Evolutionary conservation across 2,329 filamentous ascomycete genomes (phyloP), one percentile per base, ranked within the genome.

Genomic region (Xylariales sp.): DNA sequence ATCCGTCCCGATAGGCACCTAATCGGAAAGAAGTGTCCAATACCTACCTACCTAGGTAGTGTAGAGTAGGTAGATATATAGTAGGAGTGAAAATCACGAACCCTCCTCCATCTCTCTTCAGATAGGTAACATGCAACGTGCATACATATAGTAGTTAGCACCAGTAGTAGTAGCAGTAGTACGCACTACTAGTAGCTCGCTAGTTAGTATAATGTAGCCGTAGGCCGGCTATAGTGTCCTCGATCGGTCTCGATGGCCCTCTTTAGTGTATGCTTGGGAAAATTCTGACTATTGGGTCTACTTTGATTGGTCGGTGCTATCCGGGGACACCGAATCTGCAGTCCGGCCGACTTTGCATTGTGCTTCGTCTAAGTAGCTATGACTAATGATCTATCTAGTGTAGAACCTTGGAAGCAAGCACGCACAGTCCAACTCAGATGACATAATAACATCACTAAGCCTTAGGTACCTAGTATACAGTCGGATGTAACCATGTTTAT

Each of bases 201-300:
- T 41, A 41, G 12, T 41, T 50, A 50, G 23, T 28, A 41, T 41
- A 16, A 9, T 28, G 48, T 14, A 5, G 23, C 23, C 23, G 23
- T 23, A 23, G 23, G 23, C 23, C 23, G 23, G 23, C 23, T 23
- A 23, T 23, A 23, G 36, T 28, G 12, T 50, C 48, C 18, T 45
- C 14, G 28, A 45, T 32, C 23, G 23, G 23, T 23, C 23, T 23
- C 23, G 23, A 23, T 23, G 23, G 12, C 34, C 6, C 10, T 46
- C 41, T 23, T 16, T 50, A 61, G 34, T 23, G 46, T 14, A 2
- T 43, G 32, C 43, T 10, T 18, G 34, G 45, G 43, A 50, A 39
- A 50, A 64, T 61, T 61, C 65, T 68, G 65, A 64, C 65, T 30
- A 65, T 57, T 39, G 34, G n/a, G 45, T 41, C 9, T 2, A 23